Evolutionary conservation across 106 monocot species (phyloP), one percentile per base, ranked within the genome.

Genomic region (Xerophyta viscosa): DNA sequence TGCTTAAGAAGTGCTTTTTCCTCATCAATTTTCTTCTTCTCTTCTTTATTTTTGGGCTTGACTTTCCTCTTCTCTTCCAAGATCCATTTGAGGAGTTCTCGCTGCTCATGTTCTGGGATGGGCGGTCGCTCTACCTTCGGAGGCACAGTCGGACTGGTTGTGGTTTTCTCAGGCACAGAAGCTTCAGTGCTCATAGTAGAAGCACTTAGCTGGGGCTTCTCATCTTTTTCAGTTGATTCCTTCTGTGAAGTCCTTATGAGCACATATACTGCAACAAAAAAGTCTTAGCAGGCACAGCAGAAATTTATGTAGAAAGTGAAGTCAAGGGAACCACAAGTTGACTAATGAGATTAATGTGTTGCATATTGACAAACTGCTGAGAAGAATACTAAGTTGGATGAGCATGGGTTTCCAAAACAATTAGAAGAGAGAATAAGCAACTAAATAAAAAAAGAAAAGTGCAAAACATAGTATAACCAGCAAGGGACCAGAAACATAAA

Each of bases 1-100:
- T 82, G 61, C 47, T 92, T 92, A 31, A 86, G 82, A 41, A 92
- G 66, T 37, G 82, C 82, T 23, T 92, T 92, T 23, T 92, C 86
- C 43, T 92, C 86, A 39, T 82, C 78, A 15, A 86, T 73, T 61
- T 79, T 92, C 46, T 86, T 92, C 64, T 79, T 82, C 71, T 92
- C 82, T 0, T 23, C 46, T 6, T 58, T 20, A 56, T 74, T 54
- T 18, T 41, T 37, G 12, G 76, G 65, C 51, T 86, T 86, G 18
- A 74, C 27, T 46, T 86, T 92, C 36, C 91, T 72, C 49, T 82
- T 92, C 67, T 92, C 86, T 66, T 92, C 79, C 30, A 92, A 46
- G 20, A 92, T 73, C 91, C 82, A 86, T 63, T 86, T 82, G 58
- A 78, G 73, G 51, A 92, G 71, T 33, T 86, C 31, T 3, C 76